Evolutionary conservation across 129 eudicot species (phyloP), one percentile per base, ranked within the genome.

Genomic region (Logfia minima): DNA sequence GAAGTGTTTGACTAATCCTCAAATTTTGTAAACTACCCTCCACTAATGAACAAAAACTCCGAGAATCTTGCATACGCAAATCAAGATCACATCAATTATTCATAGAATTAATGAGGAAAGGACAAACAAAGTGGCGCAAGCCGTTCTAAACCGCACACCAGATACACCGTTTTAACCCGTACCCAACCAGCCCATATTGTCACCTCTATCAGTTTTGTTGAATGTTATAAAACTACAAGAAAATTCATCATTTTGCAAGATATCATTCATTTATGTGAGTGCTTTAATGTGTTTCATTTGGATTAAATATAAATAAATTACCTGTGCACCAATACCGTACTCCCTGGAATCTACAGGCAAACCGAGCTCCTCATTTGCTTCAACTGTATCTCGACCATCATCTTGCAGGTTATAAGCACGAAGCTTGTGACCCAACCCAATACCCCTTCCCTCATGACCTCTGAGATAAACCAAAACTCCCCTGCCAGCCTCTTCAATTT

Each of bases 351-450:
- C 99, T 68, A 94, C 83, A 16, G 99, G 99, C 80, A 94, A 84
- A 21, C 99, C 99, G 5, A 94, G 83, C 81, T 94, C 99, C 82
- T 94, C 99, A 28, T 94, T 94, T 60, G 99, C 99, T 85, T 94
- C 99, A 5, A 94, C 97, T 4, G 99, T 94, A 82, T 94, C 99
- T 70, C 97, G 93, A 16, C 99, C 99, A 82, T 79, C 96, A 82
- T 94, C 99, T 78, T 94, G 99, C 75, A 94, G 72, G 75, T 94
- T 94, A 83, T 94, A 94, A 29, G 99, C 99, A 62, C 96, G 96
- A 73, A 94, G 99, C 78, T 94, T 94, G 81, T 94, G 99, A 67
- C 99, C 99, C 71, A 94, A 82, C 70, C 99, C 99, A 11, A 94
- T 94, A 45, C 99, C 99, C 79, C 99, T 86, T 31, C 99, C 99